Base-by-base conservation (phyloP, 2,329 filamentous ascomycete genomes). In the Aspergillus aculeatus region DNA sequence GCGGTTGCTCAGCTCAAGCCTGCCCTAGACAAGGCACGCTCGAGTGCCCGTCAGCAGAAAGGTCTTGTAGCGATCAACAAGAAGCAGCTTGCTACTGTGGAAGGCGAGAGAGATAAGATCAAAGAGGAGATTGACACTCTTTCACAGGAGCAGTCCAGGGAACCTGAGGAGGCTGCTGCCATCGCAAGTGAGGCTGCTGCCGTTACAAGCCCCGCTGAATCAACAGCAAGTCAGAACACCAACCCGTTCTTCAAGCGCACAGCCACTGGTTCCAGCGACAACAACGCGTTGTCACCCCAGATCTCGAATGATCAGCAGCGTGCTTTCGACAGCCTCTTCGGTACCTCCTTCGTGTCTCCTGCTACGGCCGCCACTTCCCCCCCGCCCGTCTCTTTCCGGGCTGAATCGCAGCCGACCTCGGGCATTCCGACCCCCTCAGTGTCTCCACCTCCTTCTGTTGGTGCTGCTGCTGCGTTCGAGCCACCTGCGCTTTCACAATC, bases 51-150 rank as follows among this genome's bases (percentile, higher is more conserved):
- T 47, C 95, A 98, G 75, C 93, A 98, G 72, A 98, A 96, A 79
- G 95, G 95, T 19, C 83, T 98, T 65, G 94, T 96, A 31, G 93
- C 95, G 48, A 99, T 99, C 79, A 97, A 97, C 80, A 98, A 96
- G 83, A 99, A 99, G 80, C 95, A 99, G 78, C 81, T 98, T 61
- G 86, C 89, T 38, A 97, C 93, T 0, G 91, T 89, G 59, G 95
- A 99, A 75, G 86, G 85, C 51, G 94, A 98, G 74, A 86, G 91
- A 32, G 94, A 98, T 62, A 94, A 91, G 80, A 81, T 96, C 44
- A 93, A 92, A 79, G 80, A 82, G 1, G 94, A 98, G 74, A 88
- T 89, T 49, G 88, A 88, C 49, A 60, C 87, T 86, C 54, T 83
- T 89, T 64, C 83, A 78, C 73, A 89, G 83, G 81, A 85, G 79